These are phyloP conservation scores for Emmonsia crescens DNA, from an alignment of 2,329 filamentous ascomycete species.

Conservation along the genomic window DNA sequence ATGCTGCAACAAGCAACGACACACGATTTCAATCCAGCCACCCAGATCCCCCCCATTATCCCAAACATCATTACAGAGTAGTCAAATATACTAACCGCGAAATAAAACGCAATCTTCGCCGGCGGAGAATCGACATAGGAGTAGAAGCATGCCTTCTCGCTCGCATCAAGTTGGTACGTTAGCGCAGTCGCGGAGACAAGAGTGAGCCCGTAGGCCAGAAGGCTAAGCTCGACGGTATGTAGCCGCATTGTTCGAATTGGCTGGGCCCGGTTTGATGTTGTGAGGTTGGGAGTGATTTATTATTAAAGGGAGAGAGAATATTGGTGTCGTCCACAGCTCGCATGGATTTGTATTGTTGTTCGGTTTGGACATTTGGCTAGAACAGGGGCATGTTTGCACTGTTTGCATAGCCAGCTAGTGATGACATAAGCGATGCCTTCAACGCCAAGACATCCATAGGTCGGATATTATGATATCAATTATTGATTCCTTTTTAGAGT, in stretches of 20 bases:
- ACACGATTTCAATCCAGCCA: not conserved
- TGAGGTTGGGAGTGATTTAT: not conserved
- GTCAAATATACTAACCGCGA: constrained; percentile 59
- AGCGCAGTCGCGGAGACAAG: constrained; percentile 76
- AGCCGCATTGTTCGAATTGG: constrained; percentile 49
- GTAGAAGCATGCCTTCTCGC: constrained; percentile 96
- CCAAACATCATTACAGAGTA: not conserved
- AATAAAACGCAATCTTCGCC: constrained; percentile 95
- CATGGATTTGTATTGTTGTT: not conserved
- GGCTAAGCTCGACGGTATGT: constrained; percentile 50
- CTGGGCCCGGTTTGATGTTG: not conserved
- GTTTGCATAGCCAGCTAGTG: constrained; percentile 4
- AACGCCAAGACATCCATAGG: no score
- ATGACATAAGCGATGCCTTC: not conserved
- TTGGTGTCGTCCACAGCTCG: not conserved
- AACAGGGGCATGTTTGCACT: constrained; percentile 9
- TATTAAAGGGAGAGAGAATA: not conserved
- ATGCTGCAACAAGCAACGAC: not conserved
- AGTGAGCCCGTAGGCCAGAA: constrained; percentile 60
- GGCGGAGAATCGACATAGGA: constrained; percentile 63
- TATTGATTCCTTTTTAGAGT: not conserved
- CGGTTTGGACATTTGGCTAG: constrained; percentile 2
- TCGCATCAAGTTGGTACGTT: constrained; percentile 81
- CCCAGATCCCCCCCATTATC: not conserved
- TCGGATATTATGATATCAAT: no score